These are phyloP conservation scores for Schizopora paradoxa DNA, from an alignment of 1,284 basidiomycete species.

Conservation along the genomic window DNA sequence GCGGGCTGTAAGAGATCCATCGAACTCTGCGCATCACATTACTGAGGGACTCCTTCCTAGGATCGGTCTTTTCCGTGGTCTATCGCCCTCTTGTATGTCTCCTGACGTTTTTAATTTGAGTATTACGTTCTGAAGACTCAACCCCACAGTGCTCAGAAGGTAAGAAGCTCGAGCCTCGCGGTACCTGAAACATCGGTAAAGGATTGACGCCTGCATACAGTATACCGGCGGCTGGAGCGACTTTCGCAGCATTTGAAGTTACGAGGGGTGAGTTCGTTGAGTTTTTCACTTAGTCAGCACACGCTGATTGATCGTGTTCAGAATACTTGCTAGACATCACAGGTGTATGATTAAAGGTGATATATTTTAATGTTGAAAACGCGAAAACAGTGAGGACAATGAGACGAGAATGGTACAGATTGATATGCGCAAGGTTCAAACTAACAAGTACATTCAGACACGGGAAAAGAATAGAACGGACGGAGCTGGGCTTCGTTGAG, in stretches of 20 bases:
- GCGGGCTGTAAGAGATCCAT: conserved; percentile 59
- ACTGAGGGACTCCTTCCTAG: conserved; percentile 29
- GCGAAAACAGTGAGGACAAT: too few relatives aligned
- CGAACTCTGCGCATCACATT: conserved; percentile 14
- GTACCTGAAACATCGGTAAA: conserved; percentile 18
- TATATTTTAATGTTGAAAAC: too few relatives aligned
- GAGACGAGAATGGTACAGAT: too few relatives aligned
- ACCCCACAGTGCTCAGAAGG: conserved; percentile 51
- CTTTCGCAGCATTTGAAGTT: conserved; percentile 89
- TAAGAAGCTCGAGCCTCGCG: conserved; percentile 21
- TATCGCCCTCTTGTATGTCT: conserved; percentile 63
- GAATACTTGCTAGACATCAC: conserved; percentile 26
- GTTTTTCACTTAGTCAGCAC: background rate
- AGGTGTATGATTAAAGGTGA: conserved; percentile 26
- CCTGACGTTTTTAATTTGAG: conserved; percentile 1
- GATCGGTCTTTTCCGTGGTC: conserved; percentile 66
- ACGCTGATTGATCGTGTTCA: conserved; percentile 13
- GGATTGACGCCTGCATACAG: conserved; percentile 32
- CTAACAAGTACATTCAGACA: too few relatives aligned
- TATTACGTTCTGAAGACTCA: background rate
- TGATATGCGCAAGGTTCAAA: too few relatives aligned
- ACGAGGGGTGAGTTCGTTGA: conserved; percentile 52
- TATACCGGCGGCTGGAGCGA: conserved; percentile 87
- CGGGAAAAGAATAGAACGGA: too few relatives aligned
- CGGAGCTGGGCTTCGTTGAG: too few relatives aligned